Conservation (phyloP, 352 stramenopile species). For the Pythium scleroteichum region DNA sequence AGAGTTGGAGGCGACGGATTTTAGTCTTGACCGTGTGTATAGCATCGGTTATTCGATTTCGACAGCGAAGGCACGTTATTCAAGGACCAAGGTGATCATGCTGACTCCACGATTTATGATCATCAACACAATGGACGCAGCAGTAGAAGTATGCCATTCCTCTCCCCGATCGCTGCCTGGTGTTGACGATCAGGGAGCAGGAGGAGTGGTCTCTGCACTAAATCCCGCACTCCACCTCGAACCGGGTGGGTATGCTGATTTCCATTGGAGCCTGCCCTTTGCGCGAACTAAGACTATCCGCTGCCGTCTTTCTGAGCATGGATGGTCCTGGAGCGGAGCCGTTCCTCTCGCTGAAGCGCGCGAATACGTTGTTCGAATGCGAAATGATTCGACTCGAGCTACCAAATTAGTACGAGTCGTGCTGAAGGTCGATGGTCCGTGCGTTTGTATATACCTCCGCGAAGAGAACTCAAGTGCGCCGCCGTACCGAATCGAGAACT, state of each 20-base stretch:
- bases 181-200: slow-evolving; percentile 29
- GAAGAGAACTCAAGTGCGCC: slow-evolving; percentile 77
- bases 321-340: slow-evolving; percentile 84
- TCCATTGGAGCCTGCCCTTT: slow-evolving; percentile 79
- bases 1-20: slow-evolving; percentile 73
- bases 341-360: slow-evolving; percentile 74
- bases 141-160: slow-evolving; percentile 82
- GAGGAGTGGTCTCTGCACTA: slow-evolving; percentile 55
- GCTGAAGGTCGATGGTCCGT: slow-evolving; percentile 75
- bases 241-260: slow-evolving; percentile 76
- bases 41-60: slow-evolving; percentile 84
- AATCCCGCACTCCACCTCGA: slow-evolving; percentile 74
- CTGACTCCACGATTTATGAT: slow-evolving; percentile 84
- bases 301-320: slow-evolving; percentile 70
- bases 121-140: slow-evolving; percentile 70
- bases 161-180: slow-evolving; percentile 50
- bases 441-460: slow-evolving; percentile 79
- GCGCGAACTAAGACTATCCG: slow-evolving; percentile 74
- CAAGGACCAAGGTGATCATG: slow-evolving; percentile 87
- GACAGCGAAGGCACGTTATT: slow-evolving; percentile 73
- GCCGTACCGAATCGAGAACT: slow-evolving; percentile 88
- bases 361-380: slow-evolving; percentile 82
- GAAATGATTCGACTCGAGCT: slow-evolving; percentile 78
- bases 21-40: slow-evolving; percentile 59
- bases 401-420: slow-evolving; percentile 78